Percentiles rank a stretch among this genome's conserved stretches.
These are phyloP conservation scores for Candida corydali DNA, from an alignment of 805 yeast species.

Conservation along the genomic window DNA sequence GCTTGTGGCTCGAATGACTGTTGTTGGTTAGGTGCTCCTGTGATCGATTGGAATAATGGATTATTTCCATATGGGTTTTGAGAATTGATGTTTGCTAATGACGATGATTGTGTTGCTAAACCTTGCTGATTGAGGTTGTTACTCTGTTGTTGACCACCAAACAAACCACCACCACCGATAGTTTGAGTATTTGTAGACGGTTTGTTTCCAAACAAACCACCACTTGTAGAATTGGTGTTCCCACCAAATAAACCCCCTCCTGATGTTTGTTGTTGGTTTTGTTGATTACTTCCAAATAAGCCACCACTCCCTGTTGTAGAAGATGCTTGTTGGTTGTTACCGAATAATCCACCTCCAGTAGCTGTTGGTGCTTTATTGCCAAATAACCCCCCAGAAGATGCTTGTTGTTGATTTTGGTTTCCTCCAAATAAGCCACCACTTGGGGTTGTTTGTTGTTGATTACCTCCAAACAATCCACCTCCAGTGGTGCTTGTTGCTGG, in stretches of 20 bases:
- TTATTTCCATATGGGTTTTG: conserved; percentile 75
- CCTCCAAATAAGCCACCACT: conserved; percentile 26
- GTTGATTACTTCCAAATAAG: conserved; percentile 19
- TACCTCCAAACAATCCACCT: conserved; percentile 29
- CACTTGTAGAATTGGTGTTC: conserved; percentile 10
- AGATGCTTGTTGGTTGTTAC: conserved; percentile 9
- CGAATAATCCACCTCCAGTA: conserved; percentile 2
- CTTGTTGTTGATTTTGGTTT: conserved; percentile 4
- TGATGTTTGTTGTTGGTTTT: conserved; percentile 18
- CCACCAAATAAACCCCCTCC: conserved; percentile 5
- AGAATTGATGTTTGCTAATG: conserved; percentile 26
- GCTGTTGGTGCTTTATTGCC: conserved; percentile 12
- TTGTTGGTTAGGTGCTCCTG: conserved; percentile 15
- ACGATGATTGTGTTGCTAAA: conserved; percentile 9
- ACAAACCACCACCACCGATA: conserved; percentile 24
- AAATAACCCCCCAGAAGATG: conserved; percentile 17
- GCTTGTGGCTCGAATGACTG: conserved; percentile 19
- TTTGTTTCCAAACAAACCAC: conserved; percentile 19
- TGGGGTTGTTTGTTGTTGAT: conserved; percentile 22
- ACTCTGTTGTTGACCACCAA: conserved; percentile 22
- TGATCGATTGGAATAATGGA: conserved; percentile 55
- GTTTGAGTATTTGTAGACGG: conserved; percentile 12
- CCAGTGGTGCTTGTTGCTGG: conserved; percentile 15
- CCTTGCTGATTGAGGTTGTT: conserved; percentile 11
- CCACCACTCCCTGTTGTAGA: conserved; percentile 25